Base-by-base conservation (phyloP, 1,284 basidiomycete species). In the Sporisorium graminicola region DNA sequence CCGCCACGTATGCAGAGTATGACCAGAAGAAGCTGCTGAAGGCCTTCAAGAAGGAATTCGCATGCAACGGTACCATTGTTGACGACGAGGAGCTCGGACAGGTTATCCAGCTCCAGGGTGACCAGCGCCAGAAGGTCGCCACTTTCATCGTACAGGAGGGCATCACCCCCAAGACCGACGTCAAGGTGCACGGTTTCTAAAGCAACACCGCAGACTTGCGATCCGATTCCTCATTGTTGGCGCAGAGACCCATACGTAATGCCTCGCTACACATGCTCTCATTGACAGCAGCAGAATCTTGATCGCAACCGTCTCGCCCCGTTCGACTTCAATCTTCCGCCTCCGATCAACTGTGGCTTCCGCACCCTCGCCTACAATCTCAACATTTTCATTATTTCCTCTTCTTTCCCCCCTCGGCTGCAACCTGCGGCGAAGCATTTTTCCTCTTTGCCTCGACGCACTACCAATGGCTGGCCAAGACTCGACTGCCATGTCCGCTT, bases 11-110 rank as follows among this genome's bases (percentile, higher is more conserved):
- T n/a, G 20, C 87, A 94, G 94, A 94, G 88, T 99, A 96, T 88
- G 95, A 99, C 88, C 90, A 92, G 74, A 98, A 98, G 91, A 99
- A 98, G 89, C 90, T 99, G 77, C 89, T 99, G 87, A 98, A 99
- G 88, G 95, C 94, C 24, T 98, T 99, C 90, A 99, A 99, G 91
- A 84, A 97, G 93, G 95, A 98, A 89, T 98, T 99, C 83, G 97
- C 97, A 74, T 99, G 97, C 90, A 99, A 99, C 88, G 97, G 97
- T 79, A 97, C 93, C 74, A 90, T 99, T 83, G 94, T 98, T 81
- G 94, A 97, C 76, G 94, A 97, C 88, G 93, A 94, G 87, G 94
- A 97, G 88, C 91, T 95, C 88, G 97, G 97, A 67, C 91, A 96
- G 88, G 94, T 99, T 86, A 95, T 99, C 86, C 97, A 99, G 88